These are phyloP conservation scores for Fragilariopsis cylindrus DNA, from an alignment of 108 stramenopile species.

Conservation along the genomic window DNA sequence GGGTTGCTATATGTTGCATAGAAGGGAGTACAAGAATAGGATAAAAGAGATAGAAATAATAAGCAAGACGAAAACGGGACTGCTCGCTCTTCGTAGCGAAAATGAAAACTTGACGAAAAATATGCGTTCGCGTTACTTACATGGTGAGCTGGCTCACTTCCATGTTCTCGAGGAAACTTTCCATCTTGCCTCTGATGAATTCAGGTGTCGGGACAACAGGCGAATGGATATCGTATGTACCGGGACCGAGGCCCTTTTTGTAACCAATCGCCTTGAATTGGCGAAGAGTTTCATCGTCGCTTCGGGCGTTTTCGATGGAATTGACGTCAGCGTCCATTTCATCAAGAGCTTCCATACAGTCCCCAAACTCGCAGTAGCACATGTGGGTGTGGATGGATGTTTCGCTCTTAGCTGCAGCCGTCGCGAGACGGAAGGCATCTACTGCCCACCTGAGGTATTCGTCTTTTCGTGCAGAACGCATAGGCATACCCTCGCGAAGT, in stretches of 20 bases:
- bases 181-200: conserved; percentile 44
- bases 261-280: conserved; percentile 54
- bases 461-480: conserved; percentile 38
- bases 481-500: conserved; percentile 69
- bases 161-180: conserved; percentile 36
- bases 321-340: conserved; percentile 70
- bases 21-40: too few relatives aligned
- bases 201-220: conserved; percentile 60
- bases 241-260: conserved; percentile 67
- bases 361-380: conserved; percentile 82
- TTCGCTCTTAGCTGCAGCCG: conserved; percentile 46
- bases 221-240: conserved; percentile 75
- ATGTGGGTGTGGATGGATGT: conserved; percentile 83
- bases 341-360: conserved; percentile 66
- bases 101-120: too few relatives aligned
- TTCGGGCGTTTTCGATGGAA: conserved; percentile 77
- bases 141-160: conserved; percentile 42
- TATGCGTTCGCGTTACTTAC: background rate
- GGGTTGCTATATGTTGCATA: conserved; percentile 36
- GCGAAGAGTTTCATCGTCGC: conserved; percentile 52
- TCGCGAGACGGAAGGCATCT: conserved; percentile 66
- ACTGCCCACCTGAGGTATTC: conserved; percentile 63
- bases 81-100: too few relatives aligned
- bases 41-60: too few relatives aligned
- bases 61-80: too few relatives aligned